phyloP scores from a whole-genome alignment of 176 grass and related monocot genomes.

The Urochloa ruziziensis region DNA sequence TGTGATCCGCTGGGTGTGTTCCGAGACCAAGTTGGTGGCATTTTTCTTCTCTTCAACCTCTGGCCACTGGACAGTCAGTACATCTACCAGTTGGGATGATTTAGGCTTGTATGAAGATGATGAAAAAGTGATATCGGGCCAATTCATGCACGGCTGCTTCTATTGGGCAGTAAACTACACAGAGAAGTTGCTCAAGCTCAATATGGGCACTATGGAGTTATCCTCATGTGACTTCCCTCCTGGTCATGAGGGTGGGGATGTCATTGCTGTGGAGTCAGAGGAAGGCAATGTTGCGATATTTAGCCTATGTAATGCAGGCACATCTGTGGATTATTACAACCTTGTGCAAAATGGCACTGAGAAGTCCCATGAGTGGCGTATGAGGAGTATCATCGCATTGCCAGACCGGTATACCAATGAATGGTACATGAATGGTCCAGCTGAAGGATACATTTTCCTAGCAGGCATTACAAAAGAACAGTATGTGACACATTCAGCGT shows the following conservation, averaged over 20 bases:
- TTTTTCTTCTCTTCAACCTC: not conserved
- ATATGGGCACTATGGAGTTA: slow-evolving; percentile 7
- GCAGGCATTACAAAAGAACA: not conserved
- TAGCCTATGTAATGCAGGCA: too few species aligned
- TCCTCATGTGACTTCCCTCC: not conserved
- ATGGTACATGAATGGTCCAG: not conserved
- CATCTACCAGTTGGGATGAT: not conserved
- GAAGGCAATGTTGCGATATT: not conserved
- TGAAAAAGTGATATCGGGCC: not conserved
- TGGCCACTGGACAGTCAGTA: not conserved
- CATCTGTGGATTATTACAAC: not conserved
- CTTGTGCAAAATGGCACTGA: not conserved
- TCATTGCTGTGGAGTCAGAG: not conserved
- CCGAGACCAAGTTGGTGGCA: not conserved
- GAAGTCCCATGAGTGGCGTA: not conserved
- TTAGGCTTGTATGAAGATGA: not conserved
- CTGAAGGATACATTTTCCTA: not conserved
- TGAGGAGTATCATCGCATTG: not conserved
- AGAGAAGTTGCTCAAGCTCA: not conserved
- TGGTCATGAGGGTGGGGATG: rapidly evolving
- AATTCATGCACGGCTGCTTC: not conserved
- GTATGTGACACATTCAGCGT: not conserved
- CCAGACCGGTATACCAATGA: not conserved
- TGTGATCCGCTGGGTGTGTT: not conserved
- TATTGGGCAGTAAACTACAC: not conserved